Evolutionary conservation across 2,329 filamentous ascomycete species (phyloP), one percentile per base, ranked within the genome.

Genomic region (Fusarium dlaminii): DNA sequence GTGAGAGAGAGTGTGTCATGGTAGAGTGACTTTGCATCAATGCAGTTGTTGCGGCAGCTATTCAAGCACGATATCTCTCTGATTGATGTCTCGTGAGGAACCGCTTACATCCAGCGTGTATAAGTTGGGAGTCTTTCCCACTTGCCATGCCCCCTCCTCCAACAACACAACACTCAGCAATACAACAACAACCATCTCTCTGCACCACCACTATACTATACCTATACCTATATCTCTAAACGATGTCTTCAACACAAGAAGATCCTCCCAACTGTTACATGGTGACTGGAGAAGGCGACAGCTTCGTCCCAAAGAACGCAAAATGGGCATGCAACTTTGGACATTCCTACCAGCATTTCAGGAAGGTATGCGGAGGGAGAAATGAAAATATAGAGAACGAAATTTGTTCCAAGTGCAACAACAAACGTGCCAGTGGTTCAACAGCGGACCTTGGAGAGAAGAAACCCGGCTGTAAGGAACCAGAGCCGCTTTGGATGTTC

Each of bases 31-130:
- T 52, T 7, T 27, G 18, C 14, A 36, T 24, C 32, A 27, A 20
- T 8, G 13, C 8, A 11, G 17, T 27, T 22, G 2, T 2, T 15
- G 11, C 3, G 13, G 1, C 17, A n/a, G 17, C 12, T 24, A 11
- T 27, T 27, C 30, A 2, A 10, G 5, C 8, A n/a, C 8, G 5
- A 0, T 1, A 3, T 5, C 30, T 51, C 8, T 24, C 6, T 8
- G n/a, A 36, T 15, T 34, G 0, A 8, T 6, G 5, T 11, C 13
- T 36, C 5, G 1, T 6, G 12, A 27, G 8, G 1, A 1, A 3
- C 2, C 3, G 2, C 12, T 20, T 8, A 7, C 2, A 18, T 13
- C 6, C 32, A 20, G 8, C 4, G 2, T 24, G 32, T 37, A 37
- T 52, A 37, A 52, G 14, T 17, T 37, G 17, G 20, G 30, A 52